These are phyloP conservation scores for Thermomucor indicae-seudaticae DNA, from an alignment of 371 early-diverging fungal species.

Conservation along the genomic window DNA sequence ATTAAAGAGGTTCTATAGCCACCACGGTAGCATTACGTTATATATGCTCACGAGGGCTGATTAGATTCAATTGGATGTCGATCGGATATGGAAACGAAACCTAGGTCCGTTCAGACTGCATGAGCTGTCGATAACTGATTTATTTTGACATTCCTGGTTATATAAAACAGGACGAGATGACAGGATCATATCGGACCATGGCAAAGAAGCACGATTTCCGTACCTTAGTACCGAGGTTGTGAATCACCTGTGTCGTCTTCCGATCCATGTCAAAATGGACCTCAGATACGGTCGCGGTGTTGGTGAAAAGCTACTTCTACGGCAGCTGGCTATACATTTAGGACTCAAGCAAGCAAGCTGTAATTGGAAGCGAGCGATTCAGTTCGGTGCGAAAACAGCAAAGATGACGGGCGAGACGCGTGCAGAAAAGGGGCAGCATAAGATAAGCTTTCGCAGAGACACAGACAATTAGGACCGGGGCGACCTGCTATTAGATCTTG, in stretches of 20 bases:
- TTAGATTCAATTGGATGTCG: constrained; percentile 80
- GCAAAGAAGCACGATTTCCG: constrained; percentile 89
- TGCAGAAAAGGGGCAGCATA: constrained; percentile 61
- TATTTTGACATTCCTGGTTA: not conserved
- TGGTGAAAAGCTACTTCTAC: constrained; percentile 89
- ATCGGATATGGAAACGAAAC: constrained; percentile 82
- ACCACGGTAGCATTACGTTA: not conserved
- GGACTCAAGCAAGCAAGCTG: constrained; percentile 54
- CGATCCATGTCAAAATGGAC: constrained; percentile 80
- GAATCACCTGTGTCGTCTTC: constrained; percentile 58
- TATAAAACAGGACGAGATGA: constrained; percentile 88
- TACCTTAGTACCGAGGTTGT: constrained; percentile 79
- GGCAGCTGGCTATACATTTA: constrained; percentile 56
- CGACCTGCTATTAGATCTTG: no score
- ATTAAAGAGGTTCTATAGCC: constrained; percentile 51
- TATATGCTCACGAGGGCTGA: not conserved
- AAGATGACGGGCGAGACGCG: constrained; percentile 76
- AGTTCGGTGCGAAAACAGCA: constrained; percentile 94
- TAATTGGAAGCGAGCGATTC: constrained; percentile 89
- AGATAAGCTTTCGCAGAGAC: no score
- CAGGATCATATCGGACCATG: constrained; percentile 85
- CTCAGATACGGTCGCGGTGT: constrained; percentile 74
- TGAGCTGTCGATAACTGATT: not conserved
- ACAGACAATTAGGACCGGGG: no score
- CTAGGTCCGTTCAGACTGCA: constrained; percentile 44